Evolutionary conservation across 768 basidiomycete genomes (phyloP).

Genomic region (Gyrodon lividus): DNA sequence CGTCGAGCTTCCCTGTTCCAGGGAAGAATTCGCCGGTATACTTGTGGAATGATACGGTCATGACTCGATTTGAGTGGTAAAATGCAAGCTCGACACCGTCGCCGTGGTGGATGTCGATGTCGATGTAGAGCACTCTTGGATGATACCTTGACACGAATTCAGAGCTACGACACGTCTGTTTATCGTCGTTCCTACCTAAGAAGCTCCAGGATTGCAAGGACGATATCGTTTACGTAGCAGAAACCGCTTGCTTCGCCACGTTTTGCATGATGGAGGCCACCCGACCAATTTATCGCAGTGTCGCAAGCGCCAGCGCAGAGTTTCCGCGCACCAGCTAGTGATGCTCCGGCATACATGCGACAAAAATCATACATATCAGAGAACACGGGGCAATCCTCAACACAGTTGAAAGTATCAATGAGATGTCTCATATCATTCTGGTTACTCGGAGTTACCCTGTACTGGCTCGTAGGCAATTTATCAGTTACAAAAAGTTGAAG

Average conservation of each 20-base stretch:
- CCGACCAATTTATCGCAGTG: constrained; percentile 99
- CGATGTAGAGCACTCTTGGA: constrained; percentile 94
- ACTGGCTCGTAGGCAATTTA: background rate
- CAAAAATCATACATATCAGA: constrained; percentile 94
- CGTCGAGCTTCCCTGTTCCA: constrained; percentile 93
- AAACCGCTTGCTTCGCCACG: constrained; percentile 97
- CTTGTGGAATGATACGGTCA: constrained; percentile 99
- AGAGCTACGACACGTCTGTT: background rate
- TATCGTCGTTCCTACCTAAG: constrained; percentile 54
- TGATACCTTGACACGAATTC: constrained; percentile 62
- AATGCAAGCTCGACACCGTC: constrained; percentile 98
- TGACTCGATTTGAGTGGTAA: constrained; percentile 96
- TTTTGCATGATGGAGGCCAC: constrained; percentile 97
- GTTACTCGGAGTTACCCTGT: constrained; percentile 81
- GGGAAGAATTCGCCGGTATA: constrained; percentile 99
- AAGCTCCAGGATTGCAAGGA: constrained; percentile 90
- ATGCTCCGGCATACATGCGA: constrained; percentile 90
- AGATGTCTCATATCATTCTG: constrained; percentile 67
- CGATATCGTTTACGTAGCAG: constrained; percentile 97
- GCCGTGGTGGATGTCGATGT: constrained; percentile 99
- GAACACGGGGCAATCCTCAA: constrained; percentile 97
- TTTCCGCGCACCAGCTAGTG: constrained; percentile 87
- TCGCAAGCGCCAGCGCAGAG: constrained; percentile 83
- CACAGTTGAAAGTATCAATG: constrained; percentile 89
- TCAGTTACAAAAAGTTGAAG: background rate